Conservation (phyloP, 768 basidiomycete species). For the Lepiota brunneoincarnata region DNA sequence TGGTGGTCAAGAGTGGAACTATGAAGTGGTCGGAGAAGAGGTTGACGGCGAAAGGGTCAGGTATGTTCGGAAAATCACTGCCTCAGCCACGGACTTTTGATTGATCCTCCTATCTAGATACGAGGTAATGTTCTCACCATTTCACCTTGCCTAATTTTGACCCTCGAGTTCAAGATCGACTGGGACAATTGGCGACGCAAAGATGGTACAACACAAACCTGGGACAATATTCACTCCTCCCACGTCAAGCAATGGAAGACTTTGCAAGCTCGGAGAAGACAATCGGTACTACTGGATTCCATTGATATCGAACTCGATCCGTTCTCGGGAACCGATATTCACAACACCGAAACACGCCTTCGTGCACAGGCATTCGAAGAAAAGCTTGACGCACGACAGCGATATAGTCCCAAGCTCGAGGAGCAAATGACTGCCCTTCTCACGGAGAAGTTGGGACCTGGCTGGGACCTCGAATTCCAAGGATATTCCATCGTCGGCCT, state of each 20-base stretch:
- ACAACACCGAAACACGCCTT: constrained; percentile 41
- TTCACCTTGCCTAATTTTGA: background rate
- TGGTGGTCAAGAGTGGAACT: constrained; percentile 22
- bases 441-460: constrained; percentile 11
- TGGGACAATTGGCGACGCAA: constrained; percentile 51
- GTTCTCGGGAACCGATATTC: constrained; percentile 36
- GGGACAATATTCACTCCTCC: constrained; percentile 30
- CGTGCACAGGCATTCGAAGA: constrained; percentile 44
- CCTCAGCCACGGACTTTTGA: background rate
- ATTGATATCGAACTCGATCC: constrained; percentile 33
- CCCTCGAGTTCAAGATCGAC: constrained; percentile 35
- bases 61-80: constrained; percentile 21
- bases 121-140: constrained; percentile 22
- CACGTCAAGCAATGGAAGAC: constrained; percentile 29
- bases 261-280: constrained; percentile 28
- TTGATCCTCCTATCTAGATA: constrained; percentile 20
- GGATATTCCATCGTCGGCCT: constrained; percentile 14
- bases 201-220: constrained; percentile 56
- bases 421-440: constrained; percentile 19
- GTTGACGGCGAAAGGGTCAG: constrained; percentile 28
- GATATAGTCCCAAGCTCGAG: constrained; percentile 13
- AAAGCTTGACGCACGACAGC: constrained; percentile 27
- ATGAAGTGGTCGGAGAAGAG: constrained; percentile 39
- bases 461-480: background rate
- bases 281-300: constrained; percentile 23